Conservation (phyloP, 148 eudicot species). For the Mesembryanthemum crystallinum region DNA sequence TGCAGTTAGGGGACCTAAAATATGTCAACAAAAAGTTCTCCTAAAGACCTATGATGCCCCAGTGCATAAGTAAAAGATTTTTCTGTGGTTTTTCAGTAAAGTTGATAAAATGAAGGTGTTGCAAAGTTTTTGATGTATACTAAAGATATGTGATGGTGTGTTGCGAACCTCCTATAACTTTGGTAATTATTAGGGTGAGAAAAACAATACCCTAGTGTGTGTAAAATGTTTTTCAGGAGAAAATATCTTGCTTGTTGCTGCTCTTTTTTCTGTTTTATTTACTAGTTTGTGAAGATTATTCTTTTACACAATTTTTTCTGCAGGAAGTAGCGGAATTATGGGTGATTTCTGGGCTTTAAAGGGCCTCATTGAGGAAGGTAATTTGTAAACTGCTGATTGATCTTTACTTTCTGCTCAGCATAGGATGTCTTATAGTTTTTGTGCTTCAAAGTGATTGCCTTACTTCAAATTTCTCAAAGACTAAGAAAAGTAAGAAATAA, state of each 20-base stretch:
- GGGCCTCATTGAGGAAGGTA: conserved; percentile 94
- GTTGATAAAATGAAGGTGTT: not conserved
- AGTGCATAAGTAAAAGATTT: not conserved
- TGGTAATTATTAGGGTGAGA: not conserved
- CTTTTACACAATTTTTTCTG: not conserved
- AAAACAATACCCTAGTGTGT: not conserved
- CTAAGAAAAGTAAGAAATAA: too few relatives aligned
- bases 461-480: too few relatives aligned
- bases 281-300: not conserved
- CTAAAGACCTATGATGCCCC: not conserved
- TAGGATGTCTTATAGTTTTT: not conserved
- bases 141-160: not conserved
- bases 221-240: too few relatives aligned
- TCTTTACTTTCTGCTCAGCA: not conserved
- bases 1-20: not conserved
- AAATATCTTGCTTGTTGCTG: too few relatives aligned
- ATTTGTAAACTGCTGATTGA: conserved; percentile 1
- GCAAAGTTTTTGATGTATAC: not conserved
- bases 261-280: too few relatives aligned
- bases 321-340: conserved; percentile 94
- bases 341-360: conserved; percentile 98
- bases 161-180: not conserved
- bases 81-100: not conserved
- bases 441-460: not conserved
- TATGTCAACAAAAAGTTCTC: not conserved